Percentiles rank a stretch among this genome's conserved stretches.
Conservation (phyloP, 371 early-diverging fungal genomes). For the Smittium culicis region DNA sequence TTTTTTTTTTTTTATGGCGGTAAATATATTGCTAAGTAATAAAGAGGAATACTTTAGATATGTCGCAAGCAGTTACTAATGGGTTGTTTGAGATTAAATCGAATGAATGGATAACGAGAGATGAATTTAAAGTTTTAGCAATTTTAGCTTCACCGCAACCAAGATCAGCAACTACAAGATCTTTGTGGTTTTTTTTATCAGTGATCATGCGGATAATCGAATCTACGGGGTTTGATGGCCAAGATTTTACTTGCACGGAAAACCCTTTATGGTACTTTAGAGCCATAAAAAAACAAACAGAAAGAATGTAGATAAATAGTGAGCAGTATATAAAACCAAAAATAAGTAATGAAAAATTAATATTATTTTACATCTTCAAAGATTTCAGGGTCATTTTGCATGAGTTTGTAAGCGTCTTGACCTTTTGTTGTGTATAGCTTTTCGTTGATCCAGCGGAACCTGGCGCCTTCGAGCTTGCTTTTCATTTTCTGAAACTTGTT, state of each 20-base stretch:
- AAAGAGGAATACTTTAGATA: slow-evolving; percentile 62
- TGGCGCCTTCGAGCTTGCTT: slow-evolving; percentile 66
- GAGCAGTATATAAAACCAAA: not conserved
- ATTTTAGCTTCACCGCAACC: slow-evolving; percentile 97
- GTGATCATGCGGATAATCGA: slow-evolving; percentile 60
- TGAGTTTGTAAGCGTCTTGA: slow-evolving; percentile 53
- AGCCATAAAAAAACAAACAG: not conserved
- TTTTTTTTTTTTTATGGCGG: not conserved
- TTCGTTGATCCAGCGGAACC: slow-evolving; percentile 93
- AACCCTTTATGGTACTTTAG: slow-evolving; percentile 96
- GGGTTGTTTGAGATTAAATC: slow-evolving; percentile 81
- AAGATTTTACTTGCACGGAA: slow-evolving; percentile 78
- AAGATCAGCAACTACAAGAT: slow-evolving; percentile 75
- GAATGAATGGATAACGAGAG: slow-evolving; percentile 72
- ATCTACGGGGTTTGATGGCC: slow-evolving; percentile 97
- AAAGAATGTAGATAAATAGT: not conserved
- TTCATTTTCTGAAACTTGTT: slow-evolving; percentile 44
- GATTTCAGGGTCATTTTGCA: slow-evolving; percentile 67
- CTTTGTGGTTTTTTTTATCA: slow-evolving; percentile 32
- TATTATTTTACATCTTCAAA: slow-evolving; percentile 62
- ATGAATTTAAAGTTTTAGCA: slow-evolving; percentile 50
- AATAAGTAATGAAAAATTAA: not conserved
- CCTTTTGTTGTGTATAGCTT: slow-evolving; percentile 79
- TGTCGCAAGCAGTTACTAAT: slow-evolving; percentile 84
- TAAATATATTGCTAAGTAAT: not conserved